Base-by-base conservation (phyloP, 2,329 filamentous ascomycete genomes). In the Geosmithia putterillii region DNA sequence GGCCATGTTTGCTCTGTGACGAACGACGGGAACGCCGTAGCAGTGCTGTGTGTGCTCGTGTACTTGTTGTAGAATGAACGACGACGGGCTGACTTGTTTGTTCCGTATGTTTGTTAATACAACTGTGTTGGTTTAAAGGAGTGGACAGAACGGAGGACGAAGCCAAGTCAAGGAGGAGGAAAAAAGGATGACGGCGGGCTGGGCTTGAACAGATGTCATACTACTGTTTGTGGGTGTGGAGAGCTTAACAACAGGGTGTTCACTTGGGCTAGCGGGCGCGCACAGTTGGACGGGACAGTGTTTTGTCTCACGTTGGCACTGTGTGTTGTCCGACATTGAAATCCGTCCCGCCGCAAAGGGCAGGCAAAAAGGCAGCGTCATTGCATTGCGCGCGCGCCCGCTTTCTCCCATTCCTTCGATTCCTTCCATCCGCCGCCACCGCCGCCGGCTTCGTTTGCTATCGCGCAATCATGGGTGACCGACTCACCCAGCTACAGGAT, bases 401-500 rank as follows among this genome's bases (percentile, higher is more conserved):
- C 18, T 22, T n/a, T 32, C 25, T 25, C 15, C 7, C 40, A 41
- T 17, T 18, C 15, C 20, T 18, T 28, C 17, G n/a, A 9, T 34
- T 34, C 10, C 10, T 9, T 32, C 10, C 28, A 32, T 32, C 28
- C 28, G n/a, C n/a, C 40, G n/a, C 22, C 17, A 22, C 17, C 19
- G 3, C 14, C 4, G 5, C 14, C 38, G 23, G 41, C 46, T 25
- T 37, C 20, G 10, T 32, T 14, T 32, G 28, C 15, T 14, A 14
- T 14, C 23, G 28, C 28, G 38, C n/a, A 48, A 61, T 49, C 7
- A 87, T 87, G 79, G 74, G 74, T 22, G 86, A 94, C 57, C 72
- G 82, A 48, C 71, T 94, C 45, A 90, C 86, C 1, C 86, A 92
- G 60, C 70, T 92, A 45, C 86, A 94, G 63, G 85, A 92, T 66